Percentiles rank a stretch among this genome's conserved stretches.
These are phyloP conservation scores for Leccinum pallidistipes DNA, from an alignment of 1,284 basidiomycete genomes.

Conservation along the genomic window DNA sequence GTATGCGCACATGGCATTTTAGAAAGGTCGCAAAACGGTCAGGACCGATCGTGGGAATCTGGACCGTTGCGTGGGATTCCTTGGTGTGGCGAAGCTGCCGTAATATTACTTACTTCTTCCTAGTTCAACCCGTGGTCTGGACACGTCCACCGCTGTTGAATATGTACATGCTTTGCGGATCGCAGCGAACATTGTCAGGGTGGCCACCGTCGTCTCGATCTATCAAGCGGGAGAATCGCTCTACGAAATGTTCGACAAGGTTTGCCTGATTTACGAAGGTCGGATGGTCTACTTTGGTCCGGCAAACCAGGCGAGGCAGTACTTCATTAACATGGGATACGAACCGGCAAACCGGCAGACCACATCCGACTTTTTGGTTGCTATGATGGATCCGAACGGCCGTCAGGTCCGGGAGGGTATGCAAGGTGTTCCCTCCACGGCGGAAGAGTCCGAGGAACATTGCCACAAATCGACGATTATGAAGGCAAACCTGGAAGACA, in stretches of 20 bases:
- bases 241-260: slow-evolving; percentile 41
- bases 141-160: slow-evolving; percentile 69
- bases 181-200: slow-evolving; percentile 54
- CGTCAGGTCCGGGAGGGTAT: slow-evolving; percentile 53
- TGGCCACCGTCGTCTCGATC: slow-evolving; percentile 63
- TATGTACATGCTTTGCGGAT: slow-evolving; percentile 62
- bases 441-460: slow-evolving; percentile 56
- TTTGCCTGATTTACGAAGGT: slow-evolving; percentile 65
- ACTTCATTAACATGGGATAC: slow-evolving; percentile 73
- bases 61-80: too few relatives aligned
- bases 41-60: too few relatives aligned
- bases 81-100: too few relatives aligned
- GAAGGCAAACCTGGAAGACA: slow-evolving; percentile 35
- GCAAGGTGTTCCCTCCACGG: slow-evolving; percentile 54
- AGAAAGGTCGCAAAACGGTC: too few relatives aligned
- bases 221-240: slow-evolving; percentile 67
- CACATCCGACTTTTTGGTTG: slow-evolving; percentile 65
- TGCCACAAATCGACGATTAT: slow-evolving; percentile 35
- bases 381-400: slow-evolving; percentile 60
- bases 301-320: slow-evolving; percentile 55
- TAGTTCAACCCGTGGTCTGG: slow-evolving; percentile 70
- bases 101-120: not conserved
- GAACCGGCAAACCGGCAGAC: slow-evolving; percentile 58
- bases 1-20: too few relatives aligned
- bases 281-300: slow-evolving; percentile 73